Base-by-base conservation (phyloP, 495 filamentous ascomycete species). In the Amphirosellinia nigrospora region DNA sequence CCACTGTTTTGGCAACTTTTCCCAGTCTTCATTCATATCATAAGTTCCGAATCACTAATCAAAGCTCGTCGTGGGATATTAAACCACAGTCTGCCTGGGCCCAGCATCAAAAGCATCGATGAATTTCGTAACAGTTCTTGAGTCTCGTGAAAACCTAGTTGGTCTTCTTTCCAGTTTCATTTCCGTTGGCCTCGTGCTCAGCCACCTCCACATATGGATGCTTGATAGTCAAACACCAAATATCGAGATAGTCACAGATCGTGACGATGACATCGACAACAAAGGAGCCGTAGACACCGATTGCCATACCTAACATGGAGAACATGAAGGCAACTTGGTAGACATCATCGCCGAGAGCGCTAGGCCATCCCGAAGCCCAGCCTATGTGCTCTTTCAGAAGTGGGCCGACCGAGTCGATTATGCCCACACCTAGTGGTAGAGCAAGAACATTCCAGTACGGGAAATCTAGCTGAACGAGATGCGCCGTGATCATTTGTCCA, bases 221-320 rank as follows among this genome's bases (percentile, higher is more conserved):
- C 85, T 99, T 99, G 79, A 99, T 99, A 0, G 92, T 97, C 80
- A 98, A 84, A 75, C 96, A 99, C 93, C 93, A 98, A 74, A 99
- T 99, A 79, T 99, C 96, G 66, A 97, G 85, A 78, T 97, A 96
- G 76, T 98, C 96, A 78, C 96, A 99, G 74, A 99, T 99, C 30
- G 94, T 95, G 13, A 94, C 92, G 71, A 98, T 96, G 38, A 98
- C 93, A 79, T 98, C 96, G 55, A 92, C 92, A 71, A 98, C 92
- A 76, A 99, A 98, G 78, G 93, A 97, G 56, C 94, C 94, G 84
- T 99, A 97, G 13, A 98, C 87, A 50, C 95, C 96, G 69, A 96
- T 75, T 0, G 89, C 90, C 68, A 92, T 78, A 23, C 96, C 96
- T 13, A 98, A 79, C 77, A 92, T 93, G 73, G 86, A 86, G 78